These are phyloP conservation scores for Diaporthe velutina DNA, from an alignment of 2,329 filamentous ascomycete genomes.

Conservation along the genomic window DNA sequence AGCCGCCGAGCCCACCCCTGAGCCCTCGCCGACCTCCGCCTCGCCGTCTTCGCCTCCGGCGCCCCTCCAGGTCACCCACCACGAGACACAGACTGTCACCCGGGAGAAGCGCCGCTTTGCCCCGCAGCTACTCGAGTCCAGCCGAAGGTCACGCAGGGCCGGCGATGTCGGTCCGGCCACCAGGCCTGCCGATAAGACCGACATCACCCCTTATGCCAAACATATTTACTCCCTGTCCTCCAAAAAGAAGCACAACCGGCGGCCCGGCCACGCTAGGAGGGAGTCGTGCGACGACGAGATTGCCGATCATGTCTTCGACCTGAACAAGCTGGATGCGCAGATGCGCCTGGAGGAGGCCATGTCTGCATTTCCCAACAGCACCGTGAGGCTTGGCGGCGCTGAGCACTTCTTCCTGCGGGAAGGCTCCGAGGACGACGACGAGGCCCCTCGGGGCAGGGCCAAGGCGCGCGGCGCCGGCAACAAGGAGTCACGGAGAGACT, in stretches of 20 bases:
- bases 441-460: constrained; percentile 49
- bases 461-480: constrained; percentile 44
- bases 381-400: constrained; percentile 76
- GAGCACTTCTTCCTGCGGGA: constrained; percentile 78
- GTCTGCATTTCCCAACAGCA: constrained; percentile 81
- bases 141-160: constrained; percentile 76
- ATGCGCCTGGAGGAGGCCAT: constrained; percentile 84
- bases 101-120: constrained; percentile 69
- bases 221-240: constrained; percentile 68
- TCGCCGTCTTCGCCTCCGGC: constrained; percentile 54
- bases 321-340: constrained; percentile 85
- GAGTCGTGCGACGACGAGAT: constrained; percentile 82
- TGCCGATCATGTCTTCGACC: constrained; percentile 80
- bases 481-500: constrained; percentile 64
- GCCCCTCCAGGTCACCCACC: constrained; percentile 40
- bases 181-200: constrained; percentile 77
- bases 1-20: constrained; percentile 65
- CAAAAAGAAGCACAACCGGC: constrained; percentile 55
- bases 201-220: constrained; percentile 75
- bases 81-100: constrained; percentile 32
- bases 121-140: constrained; percentile 86
- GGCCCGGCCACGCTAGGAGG: constrained; percentile 64
- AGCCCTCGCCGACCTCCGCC: constrained; percentile 62
- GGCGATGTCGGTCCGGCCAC: constrained; percentile 74
- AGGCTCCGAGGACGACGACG: constrained; percentile 69